Evolutionary conservation across 441 rosid genomes (phyloP), one percentile per base, ranked within the genome.

Genomic region (Arabidopsis lyrata): DNA sequence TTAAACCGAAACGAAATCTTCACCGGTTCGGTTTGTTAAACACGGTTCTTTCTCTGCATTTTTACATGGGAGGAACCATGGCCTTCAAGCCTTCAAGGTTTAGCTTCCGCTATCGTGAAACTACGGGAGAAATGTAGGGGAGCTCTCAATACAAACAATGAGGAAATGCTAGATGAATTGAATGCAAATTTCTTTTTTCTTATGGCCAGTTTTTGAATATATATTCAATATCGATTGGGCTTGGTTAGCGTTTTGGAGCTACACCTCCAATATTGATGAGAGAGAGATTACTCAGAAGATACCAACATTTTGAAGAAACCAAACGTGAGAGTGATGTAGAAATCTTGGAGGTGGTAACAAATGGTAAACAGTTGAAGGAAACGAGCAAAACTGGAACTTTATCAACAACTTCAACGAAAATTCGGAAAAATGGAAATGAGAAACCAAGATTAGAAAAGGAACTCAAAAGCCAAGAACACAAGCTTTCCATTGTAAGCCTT

Each of bases 261-360:
- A 2, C 2, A 22, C 22, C 22, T 22, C 22, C 22, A 22, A 22
- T 22, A 22, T 93, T 38, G 81, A 32, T 29, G 85, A 88, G 98
- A 80, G 98, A 93, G 74, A 74, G 60, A 68, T 87, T 84, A 68
- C 88, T 90, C 39, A 73, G 78, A 58, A 77, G 77, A 66, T 86
- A 83, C 76, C 92, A 85, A 68, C 83, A 78, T 69, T 55, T 69
- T 42, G 98, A 93, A 84, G 98, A 93, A 86, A 80, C 70, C 48
- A 85, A 83, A 72, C 84, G 93, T 7, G 39, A 74, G 66, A 89
- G 79, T 68, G 86, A 86, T 10, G 64, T 73, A 41, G 92, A 85
- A 62, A 79, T 65, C 14, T 68, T 78, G 52, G 79, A 70, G 68
- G 49, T 76, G 70, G 55, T 77, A 65, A 72, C 81, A 29, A 59